A percentile compares a stretch with the other conserved stretches of the same genome.
Evolutionary conservation across 352 stramenopile species (phyloP).

Genomic region (Phytophthora podocarpi): DNA sequence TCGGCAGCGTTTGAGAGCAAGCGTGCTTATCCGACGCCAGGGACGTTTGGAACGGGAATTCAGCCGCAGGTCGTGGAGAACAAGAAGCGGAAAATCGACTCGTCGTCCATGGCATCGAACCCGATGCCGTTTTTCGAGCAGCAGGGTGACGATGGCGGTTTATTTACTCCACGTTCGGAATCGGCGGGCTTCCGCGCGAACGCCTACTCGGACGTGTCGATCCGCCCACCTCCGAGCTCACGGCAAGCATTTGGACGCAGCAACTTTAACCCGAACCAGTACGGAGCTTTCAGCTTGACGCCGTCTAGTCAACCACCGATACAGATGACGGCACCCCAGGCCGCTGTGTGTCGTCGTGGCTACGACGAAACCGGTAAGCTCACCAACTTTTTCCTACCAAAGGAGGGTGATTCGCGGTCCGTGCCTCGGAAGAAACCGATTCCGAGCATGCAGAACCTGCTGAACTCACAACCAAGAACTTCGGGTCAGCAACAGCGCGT

Average conservation of each 20-base stretch:
- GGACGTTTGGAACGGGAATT: slow-evolving; percentile 23
- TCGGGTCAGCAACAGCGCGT: slow-evolving; percentile 33
- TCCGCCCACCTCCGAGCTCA: slow-evolving; percentile 45
- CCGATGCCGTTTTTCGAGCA: slow-evolving; percentile 18
- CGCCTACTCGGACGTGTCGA: slow-evolving; percentile 70
- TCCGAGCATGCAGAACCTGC: slow-evolving; percentile 57
- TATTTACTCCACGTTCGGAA: slow-evolving; percentile 42
- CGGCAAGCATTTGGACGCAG: slow-evolving; percentile 53
- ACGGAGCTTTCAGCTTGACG: slow-evolving; percentile 64
- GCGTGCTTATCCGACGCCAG: slow-evolving; percentile 16
- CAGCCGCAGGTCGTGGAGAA: slow-evolving; percentile 37
- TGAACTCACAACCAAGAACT: slow-evolving; percentile 41
- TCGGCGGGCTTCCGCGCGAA: slow-evolving; percentile 49
- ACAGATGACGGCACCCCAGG: slow-evolving; percentile 33
- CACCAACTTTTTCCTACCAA: slow-evolving; percentile 76
- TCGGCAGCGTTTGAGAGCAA: slow-evolving; percentile 31
- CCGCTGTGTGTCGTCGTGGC: slow-evolving; percentile 56
- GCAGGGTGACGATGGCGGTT: slow-evolving; percentile 4
- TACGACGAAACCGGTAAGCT: slow-evolving; percentile 83
- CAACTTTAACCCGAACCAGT: slow-evolving; percentile 73
- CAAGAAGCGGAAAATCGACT: slow-evolving; percentile 69
- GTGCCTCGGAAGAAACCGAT: slow-evolving; percentile 44
- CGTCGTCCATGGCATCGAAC: slow-evolving; percentile 11
- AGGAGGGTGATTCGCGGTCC: slow-evolving; percentile 36
- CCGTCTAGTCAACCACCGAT: slow-evolving; percentile 50